Evolutionary conservation across 768 basidiomycete genomes (phyloP).

Genomic region (Mycena sanguinolenta): DNA sequence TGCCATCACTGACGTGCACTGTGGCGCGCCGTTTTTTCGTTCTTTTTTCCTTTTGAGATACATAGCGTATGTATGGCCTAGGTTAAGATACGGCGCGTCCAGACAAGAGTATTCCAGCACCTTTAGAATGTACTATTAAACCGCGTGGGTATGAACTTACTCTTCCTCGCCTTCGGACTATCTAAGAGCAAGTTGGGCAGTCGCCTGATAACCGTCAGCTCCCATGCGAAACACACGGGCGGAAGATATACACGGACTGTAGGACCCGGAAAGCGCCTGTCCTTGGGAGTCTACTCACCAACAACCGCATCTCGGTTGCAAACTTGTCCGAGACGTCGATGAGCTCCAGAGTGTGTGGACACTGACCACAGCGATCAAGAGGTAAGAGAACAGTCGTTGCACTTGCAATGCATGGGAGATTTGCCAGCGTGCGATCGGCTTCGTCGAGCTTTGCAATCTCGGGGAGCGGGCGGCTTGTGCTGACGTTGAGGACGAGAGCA

Average conservation of each 20-base stretch:
- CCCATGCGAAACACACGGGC: neutral
- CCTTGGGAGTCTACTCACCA: neutral
- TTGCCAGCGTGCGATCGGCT: neutral
- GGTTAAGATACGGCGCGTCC: too few relatives aligned
- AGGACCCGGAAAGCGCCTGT: neutral
- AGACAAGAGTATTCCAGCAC: too few relatives aligned
- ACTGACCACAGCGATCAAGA: neutral
- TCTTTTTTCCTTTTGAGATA: too few relatives aligned
- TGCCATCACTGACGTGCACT: too few relatives aligned
- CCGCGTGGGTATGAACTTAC: too few relatives aligned
- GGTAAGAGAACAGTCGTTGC: neutral
- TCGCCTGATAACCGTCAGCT: too few relatives aligned
- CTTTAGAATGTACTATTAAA: too few relatives aligned
- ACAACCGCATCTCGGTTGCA: neutral
- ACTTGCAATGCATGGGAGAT: neutral
- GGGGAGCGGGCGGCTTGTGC: neutral
- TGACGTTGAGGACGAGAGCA: neutral
- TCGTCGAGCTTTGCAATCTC: neutral
- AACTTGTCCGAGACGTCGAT: neutral
- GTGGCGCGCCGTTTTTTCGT: too few relatives aligned
- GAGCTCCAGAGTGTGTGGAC: neutral
- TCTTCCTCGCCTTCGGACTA: too few relatives aligned
- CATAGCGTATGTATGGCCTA: too few relatives aligned
- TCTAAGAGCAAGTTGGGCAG: too few relatives aligned
- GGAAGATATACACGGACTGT: neutral